phyloP scores from a whole-genome alignment of 169 alveolate genomes.

The Plasmodium blacklocki region DNA sequence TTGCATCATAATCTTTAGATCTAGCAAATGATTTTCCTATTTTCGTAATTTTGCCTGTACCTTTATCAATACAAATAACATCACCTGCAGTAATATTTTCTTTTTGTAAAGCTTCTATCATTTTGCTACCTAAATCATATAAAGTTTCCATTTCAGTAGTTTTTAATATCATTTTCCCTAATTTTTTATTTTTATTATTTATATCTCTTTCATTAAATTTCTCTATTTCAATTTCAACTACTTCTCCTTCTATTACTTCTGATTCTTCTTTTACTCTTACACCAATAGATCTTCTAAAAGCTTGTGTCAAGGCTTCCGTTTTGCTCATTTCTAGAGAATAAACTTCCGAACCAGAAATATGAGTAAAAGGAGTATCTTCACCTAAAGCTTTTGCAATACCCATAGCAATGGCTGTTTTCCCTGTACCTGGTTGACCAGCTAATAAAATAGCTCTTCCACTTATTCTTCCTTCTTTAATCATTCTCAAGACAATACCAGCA shows the following conservation, averaged over 20 bases:
- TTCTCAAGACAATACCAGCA: slow-evolving; percentile 95
- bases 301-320: slow-evolving; percentile 97
- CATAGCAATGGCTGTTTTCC: slow-evolving; percentile 99
- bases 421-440: slow-evolving; percentile 99
- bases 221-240: slow-evolving; percentile 98
- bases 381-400: slow-evolving; percentile 99
- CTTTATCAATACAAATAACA: slow-evolving; percentile 97
- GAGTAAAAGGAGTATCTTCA: slow-evolving; percentile 97
- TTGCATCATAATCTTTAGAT: slow-evolving; percentile 98
- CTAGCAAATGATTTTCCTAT: slow-evolving; percentile 98
- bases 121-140: slow-evolving; percentile 96
- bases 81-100: slow-evolving; percentile 93
- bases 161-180: slow-evolving; percentile 96
- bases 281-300: slow-evolving; percentile 98
- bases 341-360: slow-evolving; percentile 98
- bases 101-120: slow-evolving; percentile 91
- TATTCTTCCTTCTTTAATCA: slow-evolving; percentile 97
- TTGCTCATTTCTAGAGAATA: slow-evolving; percentile 98
- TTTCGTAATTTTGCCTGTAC: slow-evolving; percentile 96
- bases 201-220: slow-evolving; percentile 79
- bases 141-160: slow-evolving; percentile 99
- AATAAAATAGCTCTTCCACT: slow-evolving; percentile 99
- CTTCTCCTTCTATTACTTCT: slow-evolving; percentile 99
- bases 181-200: slow-evolving; percentile 75
- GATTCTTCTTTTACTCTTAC: slow-evolving; percentile 98